Base-by-base conservation (phyloP, 2,329 filamentous ascomycete species). In the Clarireedia homoeocarpa region DNA sequence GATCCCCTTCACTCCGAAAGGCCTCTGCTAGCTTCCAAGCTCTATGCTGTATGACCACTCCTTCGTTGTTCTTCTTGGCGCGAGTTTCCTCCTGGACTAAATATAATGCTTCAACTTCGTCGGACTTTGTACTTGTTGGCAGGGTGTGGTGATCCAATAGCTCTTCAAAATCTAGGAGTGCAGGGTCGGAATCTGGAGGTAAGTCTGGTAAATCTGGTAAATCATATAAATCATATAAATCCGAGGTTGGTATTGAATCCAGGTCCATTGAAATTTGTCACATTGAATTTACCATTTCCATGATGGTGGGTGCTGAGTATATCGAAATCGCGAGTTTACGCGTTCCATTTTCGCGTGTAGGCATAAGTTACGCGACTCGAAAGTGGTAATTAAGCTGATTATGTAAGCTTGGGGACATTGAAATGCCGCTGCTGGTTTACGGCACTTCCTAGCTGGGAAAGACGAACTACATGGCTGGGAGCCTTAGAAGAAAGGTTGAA, bases 21-120 rank as follows among this genome's bases (percentile, higher is more conserved):
- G 71, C 69, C 40, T 79, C 76, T 39, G 62, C 62, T 9, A 72
- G 60, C 46, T 71, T 72, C 74, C 76, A 80, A 56, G 71, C 72
- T 54, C 77, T 70, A 62, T 81, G 74, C 54, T 77, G 76, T 51
- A 81, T 78, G 5, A 79, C 76, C 15, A 76, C 67, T 30, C 75
- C 71, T 48, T 71, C 65, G 44, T 66, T 71, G 17, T 67, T 75
- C 63, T 77, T 76, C 54, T 65, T 68, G 27, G 67, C 66, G 27
- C 63, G 71, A 15, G 69, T 69, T 61, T 79, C 76, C 56, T 68
- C 64, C 34, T 70, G 66, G 38, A 73, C 68, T 55, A 70, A 63
- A 42, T 74, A 67, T 23, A 77, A 63, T 42, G 74, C 73, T 60
- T 77, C 72, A 46, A 78, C 59, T 44, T 78, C 76, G 71, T 80